Evolutionary conservation across 495 filamentous ascomycete species (phyloP).

Genomic region (Rostrohypoxylon terebratum): DNA sequence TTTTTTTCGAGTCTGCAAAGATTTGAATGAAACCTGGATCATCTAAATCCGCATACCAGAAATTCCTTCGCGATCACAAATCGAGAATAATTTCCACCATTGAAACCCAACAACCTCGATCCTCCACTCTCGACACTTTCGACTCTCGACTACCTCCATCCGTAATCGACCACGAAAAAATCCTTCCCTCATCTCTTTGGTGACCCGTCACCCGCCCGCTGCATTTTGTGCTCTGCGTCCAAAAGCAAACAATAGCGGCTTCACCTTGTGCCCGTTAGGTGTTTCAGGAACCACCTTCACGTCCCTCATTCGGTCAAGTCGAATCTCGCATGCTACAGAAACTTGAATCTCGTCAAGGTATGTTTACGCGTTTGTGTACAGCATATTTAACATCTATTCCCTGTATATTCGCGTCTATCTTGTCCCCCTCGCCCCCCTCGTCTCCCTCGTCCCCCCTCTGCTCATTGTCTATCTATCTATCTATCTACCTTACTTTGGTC

Average conservation of each 20-base stretch:
- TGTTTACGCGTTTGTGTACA: slow-evolving; percentile 18
- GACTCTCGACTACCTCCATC: not conserved
- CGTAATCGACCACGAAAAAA: slow-evolving; percentile 12
- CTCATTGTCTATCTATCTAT: not conserved
- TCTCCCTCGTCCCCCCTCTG: not conserved
- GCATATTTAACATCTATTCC: not conserved
- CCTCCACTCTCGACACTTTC: slow-evolving; percentile 8
- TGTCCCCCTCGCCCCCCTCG: too few species aligned
- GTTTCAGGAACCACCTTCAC: slow-evolving; percentile 6
- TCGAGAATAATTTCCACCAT: slow-evolving; percentile 6
- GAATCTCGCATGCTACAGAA: not conserved
- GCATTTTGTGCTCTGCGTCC: not conserved
- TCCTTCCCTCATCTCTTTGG: not conserved
- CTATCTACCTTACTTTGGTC: too few species aligned
- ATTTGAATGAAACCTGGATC: not conserved
- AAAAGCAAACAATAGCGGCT: slow-evolving; percentile 11
- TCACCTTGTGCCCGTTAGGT: slow-evolving; percentile 12
- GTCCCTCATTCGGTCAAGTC: slow-evolving; percentile 12
- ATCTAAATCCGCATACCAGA: not conserved
- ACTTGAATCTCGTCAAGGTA: slow-evolving; percentile 25
- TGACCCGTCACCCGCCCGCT: not conserved
- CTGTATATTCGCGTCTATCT: not conserved
- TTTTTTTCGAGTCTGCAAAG: not conserved
- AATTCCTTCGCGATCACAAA: slow-evolving; percentile 9
- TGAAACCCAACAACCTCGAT: slow-evolving; percentile 12